These are phyloP conservation scores for Pilobolus umbonatus DNA, from an alignment of 192 early-diverging fungal species.

Conservation along the genomic window DNA sequence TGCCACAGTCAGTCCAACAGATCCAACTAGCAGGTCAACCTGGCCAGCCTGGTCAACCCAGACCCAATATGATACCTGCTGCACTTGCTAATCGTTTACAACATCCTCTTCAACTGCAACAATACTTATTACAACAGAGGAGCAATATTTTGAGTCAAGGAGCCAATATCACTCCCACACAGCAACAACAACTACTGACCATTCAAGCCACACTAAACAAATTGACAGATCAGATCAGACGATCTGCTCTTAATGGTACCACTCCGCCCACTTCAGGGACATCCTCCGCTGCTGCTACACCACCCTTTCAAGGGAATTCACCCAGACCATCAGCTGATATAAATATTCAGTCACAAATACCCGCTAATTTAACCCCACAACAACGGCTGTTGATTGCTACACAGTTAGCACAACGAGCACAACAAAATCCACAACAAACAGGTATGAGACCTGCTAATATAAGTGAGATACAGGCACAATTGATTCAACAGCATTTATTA, in stretches of 20 bases:
- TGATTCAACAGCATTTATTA: constrained; percentile 3
- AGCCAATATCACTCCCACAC: not conserved
- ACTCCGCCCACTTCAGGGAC: not conserved
- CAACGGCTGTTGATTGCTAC: constrained; percentile 18
- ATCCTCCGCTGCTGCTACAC: constrained; percentile 5
- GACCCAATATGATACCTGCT: no score
- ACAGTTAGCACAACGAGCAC: constrained; percentile 11
- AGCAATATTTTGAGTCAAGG: not conserved
- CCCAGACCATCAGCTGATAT: not conserved
- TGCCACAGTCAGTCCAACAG: not conserved
- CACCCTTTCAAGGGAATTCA: not conserved
- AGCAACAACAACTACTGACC: constrained; percentile 6
- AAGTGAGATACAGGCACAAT: not conserved
- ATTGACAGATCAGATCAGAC: constrained; percentile 13
- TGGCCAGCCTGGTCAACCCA: not conserved
- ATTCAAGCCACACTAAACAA: constrained; percentile 7
- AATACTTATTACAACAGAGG: constrained; percentile 12
- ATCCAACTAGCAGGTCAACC: not conserved
- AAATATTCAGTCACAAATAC: constrained; percentile 5
- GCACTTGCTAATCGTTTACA: not conserved
- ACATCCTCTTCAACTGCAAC: constrained; percentile 4
- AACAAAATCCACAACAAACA: constrained; percentile 5
- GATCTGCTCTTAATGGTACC: not conserved
- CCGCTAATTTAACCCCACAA: constrained; percentile 13
- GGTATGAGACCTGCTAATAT: not conserved